Base-by-base conservation (phyloP, 768 basidiomycete species). In the Mycena rosella region DNA sequence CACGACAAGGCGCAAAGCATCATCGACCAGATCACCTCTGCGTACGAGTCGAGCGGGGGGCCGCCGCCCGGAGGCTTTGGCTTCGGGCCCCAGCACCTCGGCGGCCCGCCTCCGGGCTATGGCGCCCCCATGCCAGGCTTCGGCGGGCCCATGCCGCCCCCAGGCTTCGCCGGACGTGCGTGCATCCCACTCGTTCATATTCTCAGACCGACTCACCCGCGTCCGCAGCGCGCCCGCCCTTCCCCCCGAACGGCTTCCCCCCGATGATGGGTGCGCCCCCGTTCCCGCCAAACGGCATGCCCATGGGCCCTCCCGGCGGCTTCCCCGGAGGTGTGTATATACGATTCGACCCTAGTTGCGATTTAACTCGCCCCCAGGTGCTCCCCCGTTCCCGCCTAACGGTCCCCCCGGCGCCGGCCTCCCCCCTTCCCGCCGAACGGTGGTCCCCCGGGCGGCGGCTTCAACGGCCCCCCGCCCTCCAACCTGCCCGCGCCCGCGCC, bases 1-100 rank as follows among this genome's bases (percentile, higher is more conserved):
- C 96, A 98, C 80, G 96, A 99, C 86, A 97, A 97, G 79, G 96
- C 97, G 20, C 98, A 99, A 80, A 95, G 83, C 74, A 96, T 99
- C 78, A 99, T 99, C 77, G 97, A 99, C 87, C 95, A 97, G 80
- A 99, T 99, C 79, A 96, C 96, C 40, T 90, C 93, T 24, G 91
- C 93, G 27, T 98, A 97, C 75, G 97, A 99, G 80, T 87, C 86
- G 30, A 90, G 93, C 47, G 90, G 91, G 57, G 93, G 93, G 2
- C 94, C 94, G 44, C 94, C 94, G 71, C 93, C 93, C 14, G 94
- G 94, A 57, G 94, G 94, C 5, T 95, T 95, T 69, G 92, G 92
- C 10, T 94, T 94, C 72, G 92, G 92, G 26, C 92, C 93, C 44
- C 93, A 93, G 67, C 92, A 94, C 78, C 83, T 94, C 56, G 87